A percentile compares a stretch with the other conserved stretches of the same genome.
Evolutionary conservation across 495 filamentous ascomycete species (phyloP).

Genomic region (Viridothelium virens): DNA sequence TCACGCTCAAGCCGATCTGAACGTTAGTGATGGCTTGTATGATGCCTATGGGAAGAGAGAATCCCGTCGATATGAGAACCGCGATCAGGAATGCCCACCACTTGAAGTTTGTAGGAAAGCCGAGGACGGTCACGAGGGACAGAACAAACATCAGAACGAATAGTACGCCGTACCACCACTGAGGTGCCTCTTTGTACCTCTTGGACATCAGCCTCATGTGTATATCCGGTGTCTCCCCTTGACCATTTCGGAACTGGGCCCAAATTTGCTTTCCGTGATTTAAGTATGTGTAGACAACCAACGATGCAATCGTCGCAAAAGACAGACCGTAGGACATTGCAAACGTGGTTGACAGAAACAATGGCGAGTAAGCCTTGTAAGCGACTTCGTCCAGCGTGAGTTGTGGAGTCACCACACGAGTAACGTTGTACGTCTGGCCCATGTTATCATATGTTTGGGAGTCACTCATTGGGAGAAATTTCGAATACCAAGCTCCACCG

Average conservation of each 20-base stretch:
- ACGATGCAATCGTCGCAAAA: conserved; percentile 65
- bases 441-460: conserved; percentile 74
- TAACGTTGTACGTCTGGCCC: conserved; percentile 65
- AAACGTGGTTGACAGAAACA: conserved; percentile 74
- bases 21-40: conserved; percentile 49
- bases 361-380: conserved; percentile 66
- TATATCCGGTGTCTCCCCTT: conserved; percentile 37
- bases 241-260: conserved; percentile 40
- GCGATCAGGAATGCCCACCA: conserved; percentile 32
- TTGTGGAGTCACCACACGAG: conserved; percentile 58
- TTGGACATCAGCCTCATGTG: conserved; percentile 70
- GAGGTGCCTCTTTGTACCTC: conserved; percentile 62
- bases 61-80: conserved; percentile 39
- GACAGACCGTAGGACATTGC: conserved; percentile 70
- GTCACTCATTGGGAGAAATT: conserved; percentile 74
- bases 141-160: not conserved
- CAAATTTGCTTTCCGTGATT: conserved; percentile 51
- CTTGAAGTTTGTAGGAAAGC: conserved; percentile 45
- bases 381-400: conserved; percentile 61
- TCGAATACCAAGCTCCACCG: conserved; percentile 62
- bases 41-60: conserved; percentile 74
- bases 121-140: conserved; percentile 23
- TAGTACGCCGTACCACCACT: conserved; percentile 52
- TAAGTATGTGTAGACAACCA: conserved; percentile 60
- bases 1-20: conserved; percentile 36